phyloP scores from a whole-genome alignment of 441 rosid species.

The Erodium chrysanthum region DNA sequence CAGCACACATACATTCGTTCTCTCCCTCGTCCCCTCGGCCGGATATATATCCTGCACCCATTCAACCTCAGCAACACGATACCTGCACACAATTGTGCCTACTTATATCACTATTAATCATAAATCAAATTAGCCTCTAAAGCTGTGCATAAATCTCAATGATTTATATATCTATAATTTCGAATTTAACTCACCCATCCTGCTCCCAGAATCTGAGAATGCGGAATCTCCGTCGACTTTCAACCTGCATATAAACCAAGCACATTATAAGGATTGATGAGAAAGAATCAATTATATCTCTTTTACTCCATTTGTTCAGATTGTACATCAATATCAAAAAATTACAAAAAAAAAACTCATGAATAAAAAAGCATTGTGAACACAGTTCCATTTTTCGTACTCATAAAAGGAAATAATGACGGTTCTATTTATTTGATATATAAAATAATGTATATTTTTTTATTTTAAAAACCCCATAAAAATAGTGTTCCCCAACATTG shows the following conservation, averaged over 20 bases:
- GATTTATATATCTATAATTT: no score
- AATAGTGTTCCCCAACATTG: not conserved
- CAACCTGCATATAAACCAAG: constrained; percentile 39
- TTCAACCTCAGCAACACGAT: constrained; percentile 85
- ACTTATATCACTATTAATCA: constrained; percentile 11
- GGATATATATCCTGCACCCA: constrained; percentile 61
- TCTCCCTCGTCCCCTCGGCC: constrained; percentile 37
- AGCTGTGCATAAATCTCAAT: constrained; percentile 2
- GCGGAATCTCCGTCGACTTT: constrained; percentile 76
- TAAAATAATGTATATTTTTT: not conserved
- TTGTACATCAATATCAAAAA: no score
- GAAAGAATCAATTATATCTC: not conserved
- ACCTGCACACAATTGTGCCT: constrained; percentile 33
- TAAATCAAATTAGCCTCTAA: not conserved
- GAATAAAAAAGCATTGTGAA: not conserved
- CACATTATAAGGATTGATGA: not conserved
- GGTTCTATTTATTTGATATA: not conserved
- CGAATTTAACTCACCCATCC: constrained; percentile 65
- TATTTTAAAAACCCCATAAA: not conserved
- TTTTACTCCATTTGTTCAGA: no score
- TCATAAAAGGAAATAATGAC: not conserved
- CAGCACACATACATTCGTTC: constrained; percentile 41
- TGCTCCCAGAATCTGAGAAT: constrained; percentile 73
- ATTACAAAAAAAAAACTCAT: no score
- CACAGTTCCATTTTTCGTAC: not conserved